Evolutionary conservation across 148 eudicot species (phyloP), one percentile per base, ranked within the genome.

Genomic region (Diospyros lotus): DNA sequence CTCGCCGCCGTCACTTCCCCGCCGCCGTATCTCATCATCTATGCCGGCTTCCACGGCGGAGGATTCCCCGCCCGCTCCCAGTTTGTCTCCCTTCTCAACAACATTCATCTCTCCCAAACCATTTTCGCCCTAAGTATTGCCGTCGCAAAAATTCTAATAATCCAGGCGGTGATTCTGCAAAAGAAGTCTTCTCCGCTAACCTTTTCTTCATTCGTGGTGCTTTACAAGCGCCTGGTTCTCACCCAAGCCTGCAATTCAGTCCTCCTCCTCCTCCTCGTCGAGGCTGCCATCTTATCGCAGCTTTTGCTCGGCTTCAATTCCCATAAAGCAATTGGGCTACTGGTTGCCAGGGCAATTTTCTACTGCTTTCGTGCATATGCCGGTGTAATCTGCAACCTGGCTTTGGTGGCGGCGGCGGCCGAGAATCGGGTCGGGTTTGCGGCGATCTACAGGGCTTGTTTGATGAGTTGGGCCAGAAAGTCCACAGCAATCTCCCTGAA

Each of bases 171-270:
- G 18, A 38, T 62, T 3, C 58, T 69, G 69, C 63, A 55, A 0
- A 77, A 70, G 70, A 52, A 62, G 44, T 52, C 43, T 70, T 54
- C 53, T 42, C 73, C 53, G 9, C 10, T 52, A 70, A 50, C 74
- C 51, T 76, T 69, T 60, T 76, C 79, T 2, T 71, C 80, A 3
- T 64, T 70, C 13, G 12, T 14, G 38, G 11, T 17, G 4, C 55
- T 72, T 2, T 72, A 44, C 56, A 70, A 53, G 67, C 67, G 75
- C 63, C 53, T 71, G 39, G 38, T 77, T 39, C 5, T 64, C 6
- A 77, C 80, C 10, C 80, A 77, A 44, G 70, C 71, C 41, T 77
- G 75, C 75, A 77, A 54, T 66, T 77, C 71, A 63, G 2, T 54
- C 53, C 64, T 77, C 45, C 42, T 71, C 3, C 28, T 28, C 28